phyloP scores from a whole-genome alignment of 1,284 basidiomycete species.

The Boletus hoseneyae region DNA sequence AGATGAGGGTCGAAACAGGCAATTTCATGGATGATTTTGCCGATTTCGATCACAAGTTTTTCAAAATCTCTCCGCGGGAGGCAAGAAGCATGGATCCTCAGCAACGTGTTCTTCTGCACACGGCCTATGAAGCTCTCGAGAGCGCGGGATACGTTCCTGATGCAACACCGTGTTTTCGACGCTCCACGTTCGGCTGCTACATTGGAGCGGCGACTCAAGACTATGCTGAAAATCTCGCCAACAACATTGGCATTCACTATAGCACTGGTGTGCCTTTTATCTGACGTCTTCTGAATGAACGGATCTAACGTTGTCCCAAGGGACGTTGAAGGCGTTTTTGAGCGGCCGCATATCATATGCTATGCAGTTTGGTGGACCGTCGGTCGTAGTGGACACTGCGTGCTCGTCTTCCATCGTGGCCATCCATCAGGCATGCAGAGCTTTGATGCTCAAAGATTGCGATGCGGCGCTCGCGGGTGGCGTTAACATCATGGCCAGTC shows the following conservation, averaged over 20 bases:
- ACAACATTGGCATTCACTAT: slow-evolving; percentile 67
- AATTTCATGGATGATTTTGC: slow-evolving; percentile 60
- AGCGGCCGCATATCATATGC: slow-evolving; percentile 69
- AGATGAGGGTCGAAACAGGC: slow-evolving; percentile 52
- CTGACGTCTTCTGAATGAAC: not conserved
- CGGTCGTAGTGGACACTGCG: slow-evolving; percentile 66
- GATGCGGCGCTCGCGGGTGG: slow-evolving; percentile 67
- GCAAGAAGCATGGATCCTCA: slow-evolving; percentile 74
- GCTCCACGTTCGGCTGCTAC: slow-evolving; percentile 58
- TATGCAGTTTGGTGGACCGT: slow-evolving; percentile 65
- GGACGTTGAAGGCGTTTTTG: slow-evolving; percentile 64
- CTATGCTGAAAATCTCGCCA: slow-evolving; percentile 59
- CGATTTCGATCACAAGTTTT: slow-evolving; percentile 67
- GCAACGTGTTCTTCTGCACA: slow-evolving; percentile 62
- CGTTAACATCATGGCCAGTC: slow-evolving; percentile 68
- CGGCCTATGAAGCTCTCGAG: slow-evolving; percentile 66
- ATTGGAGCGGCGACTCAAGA: slow-evolving; percentile 68
- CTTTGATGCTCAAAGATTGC: slow-evolving; percentile 60
- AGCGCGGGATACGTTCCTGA: slow-evolving; percentile 65
- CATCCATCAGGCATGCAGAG: slow-evolving; percentile 64
- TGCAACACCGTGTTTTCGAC: slow-evolving; percentile 47
- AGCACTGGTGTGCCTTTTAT: slow-evolving; percentile 54
- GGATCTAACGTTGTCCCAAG: slow-evolving; percentile 34
- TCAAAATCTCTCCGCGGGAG: slow-evolving; percentile 69
- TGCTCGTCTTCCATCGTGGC: slow-evolving; percentile 69